Evolutionary conservation across 768 basidiomycete genomes (phyloP).

Genomic region (Tulasnella sp.): DNA sequence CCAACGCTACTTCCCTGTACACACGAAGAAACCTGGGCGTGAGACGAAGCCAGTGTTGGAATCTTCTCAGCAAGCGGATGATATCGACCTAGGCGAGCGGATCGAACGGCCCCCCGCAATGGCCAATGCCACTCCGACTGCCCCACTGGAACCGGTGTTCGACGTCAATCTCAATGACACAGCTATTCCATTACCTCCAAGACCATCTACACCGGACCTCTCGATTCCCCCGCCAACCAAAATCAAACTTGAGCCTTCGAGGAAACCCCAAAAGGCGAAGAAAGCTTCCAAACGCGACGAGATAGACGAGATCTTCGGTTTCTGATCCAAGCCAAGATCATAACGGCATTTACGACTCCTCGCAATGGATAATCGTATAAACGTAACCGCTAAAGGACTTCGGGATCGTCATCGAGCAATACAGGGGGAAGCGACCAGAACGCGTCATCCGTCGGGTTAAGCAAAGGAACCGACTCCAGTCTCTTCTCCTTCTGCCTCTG

Average conservation of each 20-base stretch:
- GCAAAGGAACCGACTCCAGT: neutral
- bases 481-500: neutral
- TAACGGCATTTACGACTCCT: too few species aligned
- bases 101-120: neutral
- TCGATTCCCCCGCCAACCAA: neutral
- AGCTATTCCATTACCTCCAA: neutral
- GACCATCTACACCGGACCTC: neutral
- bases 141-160: neutral
- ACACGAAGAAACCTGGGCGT: neutral
- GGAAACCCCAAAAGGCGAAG: neutral
- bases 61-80: neutral
- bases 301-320: conserved; percentile 9
- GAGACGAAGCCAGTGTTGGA: neutral
- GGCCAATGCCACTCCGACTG: neutral
- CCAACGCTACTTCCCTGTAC: neutral
- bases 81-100: neutral
- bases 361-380: too few species aligned
- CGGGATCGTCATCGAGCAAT: neutral
- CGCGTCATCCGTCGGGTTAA: neutral
- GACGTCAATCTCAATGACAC: neutral
- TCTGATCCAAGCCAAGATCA: neutral
- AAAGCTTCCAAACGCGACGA: neutral
- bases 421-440: neutral
- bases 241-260: neutral
- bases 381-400: too few species aligned